Evolutionary conservation across 805 yeast species (phyloP).

Genomic region (Saccharomycopsis fibuligera): DNA sequence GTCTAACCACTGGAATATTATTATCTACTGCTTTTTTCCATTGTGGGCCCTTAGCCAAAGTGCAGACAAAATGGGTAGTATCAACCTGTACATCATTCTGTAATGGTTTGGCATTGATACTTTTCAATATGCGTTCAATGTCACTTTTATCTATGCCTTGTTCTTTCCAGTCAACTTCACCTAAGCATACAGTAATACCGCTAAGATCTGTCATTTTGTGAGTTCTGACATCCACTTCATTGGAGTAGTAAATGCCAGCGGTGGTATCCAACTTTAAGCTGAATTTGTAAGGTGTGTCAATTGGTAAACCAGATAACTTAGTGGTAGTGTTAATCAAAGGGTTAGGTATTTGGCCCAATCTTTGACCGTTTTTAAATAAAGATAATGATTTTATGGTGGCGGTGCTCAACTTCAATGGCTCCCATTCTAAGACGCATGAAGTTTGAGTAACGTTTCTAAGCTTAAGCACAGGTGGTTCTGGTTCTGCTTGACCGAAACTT

Average conservation of each 20-base stretch:
- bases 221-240: slow-evolving; percentile 63
- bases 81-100: slow-evolving; percentile 74
- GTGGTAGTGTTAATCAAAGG: slow-evolving; percentile 75
- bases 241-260: slow-evolving; percentile 77
- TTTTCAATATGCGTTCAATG: slow-evolving; percentile 51
- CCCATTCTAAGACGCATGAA: slow-evolving; percentile 94
- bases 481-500: slow-evolving; percentile 67
- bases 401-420: slow-evolving; percentile 73
- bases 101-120: slow-evolving; percentile 80
- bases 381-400: slow-evolving; percentile 71
- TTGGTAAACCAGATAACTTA: slow-evolving; percentile 84
- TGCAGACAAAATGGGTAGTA: slow-evolving; percentile 89
- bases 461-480: slow-evolving; percentile 62
- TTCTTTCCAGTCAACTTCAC: slow-evolving; percentile 61
- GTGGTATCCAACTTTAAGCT: slow-evolving; percentile 79
- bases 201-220: slow-evolving; percentile 94
- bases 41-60: slow-evolving; percentile 65
- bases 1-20: slow-evolving; percentile 90
- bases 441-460: slow-evolving; percentile 86
- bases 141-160: slow-evolving; percentile 43
- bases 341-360: slow-evolving; percentile 77
- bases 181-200: slow-evolving; percentile 88
- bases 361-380: slow-evolving; percentile 65
- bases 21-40: slow-evolving; percentile 72
- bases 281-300: slow-evolving; percentile 76